phyloP scores from a whole-genome alignment of 352 stramenopile genomes.

The Thalassiosira mediterranea region DNA sequence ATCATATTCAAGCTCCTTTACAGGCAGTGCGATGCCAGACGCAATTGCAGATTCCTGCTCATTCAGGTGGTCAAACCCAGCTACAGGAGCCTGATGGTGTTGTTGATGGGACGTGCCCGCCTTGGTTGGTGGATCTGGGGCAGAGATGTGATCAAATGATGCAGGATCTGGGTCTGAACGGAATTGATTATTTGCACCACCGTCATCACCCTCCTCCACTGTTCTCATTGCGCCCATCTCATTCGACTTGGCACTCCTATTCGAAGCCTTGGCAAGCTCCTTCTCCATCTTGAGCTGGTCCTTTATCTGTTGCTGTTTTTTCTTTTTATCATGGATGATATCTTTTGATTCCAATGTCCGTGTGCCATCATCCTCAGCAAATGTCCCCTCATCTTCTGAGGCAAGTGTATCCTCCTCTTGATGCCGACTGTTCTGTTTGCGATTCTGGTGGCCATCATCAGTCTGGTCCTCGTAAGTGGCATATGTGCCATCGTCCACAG shows the following conservation, averaged over 20 bases:
- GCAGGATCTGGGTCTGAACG: neutral
- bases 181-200: neutral
- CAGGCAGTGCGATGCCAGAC: slow-evolving; percentile 38
- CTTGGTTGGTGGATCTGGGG: slow-evolving; percentile 30
- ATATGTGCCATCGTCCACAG: slow-evolving; percentile 50
- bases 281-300: slow-evolving; percentile 47
- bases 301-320: slow-evolving; percentile 19
- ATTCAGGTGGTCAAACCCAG: slow-evolving; percentile 10
- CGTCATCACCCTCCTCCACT: slow-evolving; percentile 8
- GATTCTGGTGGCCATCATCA: slow-evolving; percentile 4
- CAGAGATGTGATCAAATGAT: slow-evolving; percentile 1
- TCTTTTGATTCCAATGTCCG: slow-evolving; percentile 50
- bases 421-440: slow-evolving; percentile 10
- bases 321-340: slow-evolving; percentile 19
- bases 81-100: slow-evolving; percentile 1
- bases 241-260: slow-evolving; percentile 27
- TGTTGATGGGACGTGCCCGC: slow-evolving; percentile 11
- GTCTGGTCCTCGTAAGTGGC: slow-evolving; percentile 35
- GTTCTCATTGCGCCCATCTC: slow-evolving; percentile 5
- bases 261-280: slow-evolving; percentile 49
- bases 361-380: slow-evolving; percentile 42
- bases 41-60: slow-evolving; percentile 45
- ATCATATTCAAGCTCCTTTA: slow-evolving; percentile 79
- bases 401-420: slow-evolving; percentile 21
- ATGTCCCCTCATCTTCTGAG: slow-evolving; percentile 35